These are phyloP conservation scores for Diplodia mutila DNA, from an alignment of 2,329 filamentous ascomycete species.

Conservation along the genomic window DNA sequence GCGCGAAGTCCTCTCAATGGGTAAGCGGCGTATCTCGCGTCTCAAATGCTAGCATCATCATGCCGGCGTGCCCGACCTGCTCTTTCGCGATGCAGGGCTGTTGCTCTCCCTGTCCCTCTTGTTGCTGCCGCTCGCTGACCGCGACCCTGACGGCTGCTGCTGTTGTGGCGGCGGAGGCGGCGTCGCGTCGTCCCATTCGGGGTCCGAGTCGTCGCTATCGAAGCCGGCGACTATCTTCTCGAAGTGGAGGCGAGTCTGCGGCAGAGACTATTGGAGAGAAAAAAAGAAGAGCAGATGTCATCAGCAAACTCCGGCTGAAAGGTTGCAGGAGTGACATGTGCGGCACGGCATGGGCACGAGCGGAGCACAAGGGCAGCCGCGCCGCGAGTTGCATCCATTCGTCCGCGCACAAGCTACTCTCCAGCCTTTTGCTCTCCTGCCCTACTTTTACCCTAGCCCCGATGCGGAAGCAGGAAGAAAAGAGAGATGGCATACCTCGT, in stretches of 20 bases:
- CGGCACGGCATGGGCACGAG: background rate
- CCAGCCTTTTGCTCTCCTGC: no score
- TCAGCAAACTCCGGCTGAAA: background rate
- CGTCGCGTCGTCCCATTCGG: slow-evolving; percentile 25
- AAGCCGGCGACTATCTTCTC: slow-evolving; percentile 38
- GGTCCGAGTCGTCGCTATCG: slow-evolving; percentile 25
- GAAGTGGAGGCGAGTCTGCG: slow-evolving; percentile 39
- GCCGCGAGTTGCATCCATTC: background rate
- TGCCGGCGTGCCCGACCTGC: slow-evolving; percentile 9
- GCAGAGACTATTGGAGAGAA: slow-evolving; percentile 36
- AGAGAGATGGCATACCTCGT: slow-evolving; percentile 37
- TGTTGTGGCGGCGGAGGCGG: slow-evolving; percentile 8
- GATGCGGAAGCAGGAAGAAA: background rate
- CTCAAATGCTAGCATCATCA: background rate
- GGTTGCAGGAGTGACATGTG: background rate
- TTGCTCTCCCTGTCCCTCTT: slow-evolving; percentile 16
- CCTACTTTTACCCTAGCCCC: background rate
- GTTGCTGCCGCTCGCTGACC: background rate
- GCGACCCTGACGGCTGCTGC: slow-evolving; percentile 2
- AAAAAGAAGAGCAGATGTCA: background rate
- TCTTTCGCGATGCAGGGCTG: slow-evolving; percentile 1
- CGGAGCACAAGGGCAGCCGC: no score
- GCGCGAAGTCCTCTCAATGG: background rate
- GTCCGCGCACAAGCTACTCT: background rate
- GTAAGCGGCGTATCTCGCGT: background rate